phyloP scores from a whole-genome alignment of 805 yeast species.

The Spathaspora sp. region DNA sequence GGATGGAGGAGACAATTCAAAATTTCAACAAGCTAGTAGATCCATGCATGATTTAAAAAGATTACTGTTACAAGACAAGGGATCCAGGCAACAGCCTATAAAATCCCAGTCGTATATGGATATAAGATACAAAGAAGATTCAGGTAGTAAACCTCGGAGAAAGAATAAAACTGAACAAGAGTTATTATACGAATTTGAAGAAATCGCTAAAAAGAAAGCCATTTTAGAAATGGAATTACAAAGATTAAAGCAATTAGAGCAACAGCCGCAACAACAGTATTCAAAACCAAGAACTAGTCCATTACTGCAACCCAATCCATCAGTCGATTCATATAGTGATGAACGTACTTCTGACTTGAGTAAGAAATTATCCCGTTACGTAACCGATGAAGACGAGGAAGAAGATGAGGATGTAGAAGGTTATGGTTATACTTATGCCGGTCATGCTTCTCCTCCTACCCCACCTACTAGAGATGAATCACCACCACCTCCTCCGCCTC shows the following conservation, averaged over 20 bases:
- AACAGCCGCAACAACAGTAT: neutral
- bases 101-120: conserved; percentile 18
- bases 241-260: conserved; percentile 29
- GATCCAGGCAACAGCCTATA: neutral
- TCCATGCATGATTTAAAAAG: conserved; percentile 8
- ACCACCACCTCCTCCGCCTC: conserved; percentile 44
- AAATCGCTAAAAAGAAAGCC: conserved; percentile 30
- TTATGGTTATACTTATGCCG: neutral
- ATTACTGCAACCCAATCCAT: conserved; percentile 8
- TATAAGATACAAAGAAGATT: conserved; percentile 2
- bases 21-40: conserved; percentile 1
- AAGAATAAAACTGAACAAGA: conserved; percentile 3
- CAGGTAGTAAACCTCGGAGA: neutral
- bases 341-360: conserved; percentile 37
- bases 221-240: conserved; percentile 38
- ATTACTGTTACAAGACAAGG: conserved; percentile 9
- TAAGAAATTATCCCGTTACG: conserved; percentile 22
- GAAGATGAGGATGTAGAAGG: conserved; percentile 13
- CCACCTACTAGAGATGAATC: conserved; percentile 11
- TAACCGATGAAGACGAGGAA: conserved; percentile 19
- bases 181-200: conserved; percentile 20
- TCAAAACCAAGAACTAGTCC: conserved; percentile 1
- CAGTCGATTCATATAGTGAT: conserved; percentile 32
- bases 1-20: conserved; percentile 7
- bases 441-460: conserved; percentile 35